Conservation (phyloP, 331 rosid species). For the Cydonia oblonga region DNA sequence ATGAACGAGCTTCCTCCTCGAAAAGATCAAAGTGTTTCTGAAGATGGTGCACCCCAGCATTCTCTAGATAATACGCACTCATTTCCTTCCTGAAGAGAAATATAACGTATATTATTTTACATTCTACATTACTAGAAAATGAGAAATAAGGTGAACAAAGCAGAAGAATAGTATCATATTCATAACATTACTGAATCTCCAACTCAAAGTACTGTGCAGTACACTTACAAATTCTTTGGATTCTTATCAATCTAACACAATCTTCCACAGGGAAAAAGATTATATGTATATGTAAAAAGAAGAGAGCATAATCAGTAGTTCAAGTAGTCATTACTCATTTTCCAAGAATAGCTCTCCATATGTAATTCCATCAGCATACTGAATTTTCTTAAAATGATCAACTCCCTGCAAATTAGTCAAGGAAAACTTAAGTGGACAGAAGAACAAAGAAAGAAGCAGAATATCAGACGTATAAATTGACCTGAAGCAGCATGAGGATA, state of each 20-base stretch:
- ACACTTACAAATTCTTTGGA: background rate
- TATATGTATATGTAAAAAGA: background rate
- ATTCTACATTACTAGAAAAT: background rate
- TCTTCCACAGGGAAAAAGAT: background rate
- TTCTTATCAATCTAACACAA: background rate
- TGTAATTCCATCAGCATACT: conserved; percentile 84
- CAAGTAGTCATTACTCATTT: conserved; percentile 55
- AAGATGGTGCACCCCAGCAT: conserved; percentile 67
- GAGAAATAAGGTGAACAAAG: background rate
- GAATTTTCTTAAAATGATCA: conserved; percentile 91
- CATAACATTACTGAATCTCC: background rate
- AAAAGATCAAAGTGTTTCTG: conserved; percentile 82
- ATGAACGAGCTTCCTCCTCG: conserved; percentile 72
- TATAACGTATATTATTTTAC: conserved; percentile 2
- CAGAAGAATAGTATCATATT: background rate
- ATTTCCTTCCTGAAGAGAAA: conserved; percentile 72
- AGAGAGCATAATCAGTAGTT: conserved; percentile 14
- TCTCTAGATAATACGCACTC: conserved; percentile 91
- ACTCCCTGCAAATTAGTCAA: conserved; percentile 61
- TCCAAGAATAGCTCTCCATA: conserved; percentile 94
- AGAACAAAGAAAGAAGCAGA: conserved; percentile 1
- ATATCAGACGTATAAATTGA: conserved; percentile 21
- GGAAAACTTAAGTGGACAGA: conserved; percentile 10
- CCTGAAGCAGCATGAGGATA: conserved; percentile 92
- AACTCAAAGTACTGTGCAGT: background rate